Evolutionary conservation across 306 rosid genomes (phyloP), one percentile per base, ranked within the genome.

Genomic region (Psophocarpus tetragonolobus): DNA sequence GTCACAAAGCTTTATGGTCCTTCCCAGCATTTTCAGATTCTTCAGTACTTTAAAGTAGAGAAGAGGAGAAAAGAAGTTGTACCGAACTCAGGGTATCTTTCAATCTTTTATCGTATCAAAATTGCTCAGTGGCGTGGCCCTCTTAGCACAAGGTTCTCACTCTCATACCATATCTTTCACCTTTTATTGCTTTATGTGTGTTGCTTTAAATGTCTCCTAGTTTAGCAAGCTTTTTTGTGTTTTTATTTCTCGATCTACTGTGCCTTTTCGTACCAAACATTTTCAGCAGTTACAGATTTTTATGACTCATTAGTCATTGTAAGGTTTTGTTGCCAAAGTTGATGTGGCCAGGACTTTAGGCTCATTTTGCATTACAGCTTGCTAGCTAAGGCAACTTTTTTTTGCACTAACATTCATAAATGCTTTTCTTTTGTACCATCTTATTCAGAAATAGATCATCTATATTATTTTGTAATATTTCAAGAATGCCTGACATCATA

Each of bases 51-150:
- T 21, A 51, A 42, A 13, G 51, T 38, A 50, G 82, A 20, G 70
- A 66, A 60, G 76, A 44, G 80, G 76, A 81, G 47, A 81, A 74
- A 29, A 81, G 50, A 74, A 53, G 71, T 8, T 71, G 79, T 54
- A 44, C 63, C 42, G 54, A 71, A 38, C 42, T 56, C 75, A 65
- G 29, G n/a, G 24, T 45, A 63, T 32, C 8, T 75, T 71, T 61
- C 15, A 60, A 60, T 29, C 39, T 60, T 62, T 27, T 18, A 60
- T 71, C 78, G 3, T 12, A 69, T 58, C 48, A 60, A 42, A 20
- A 35, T 41, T 69, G 48, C 29, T 32, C 51, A 56, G 71, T 56
- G 63, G 51, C 26, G 44, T 32, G 65, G 12, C 56, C 38, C 66
- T 60, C 65, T n/a, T 61, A 45, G 61, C 77, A 38, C 41, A 20